Evolutionary conservation across 2,329 filamentous ascomycete genomes (phyloP), one percentile per base, ranked within the genome.

Genomic region (Tricladium varicosporioides): DNA sequence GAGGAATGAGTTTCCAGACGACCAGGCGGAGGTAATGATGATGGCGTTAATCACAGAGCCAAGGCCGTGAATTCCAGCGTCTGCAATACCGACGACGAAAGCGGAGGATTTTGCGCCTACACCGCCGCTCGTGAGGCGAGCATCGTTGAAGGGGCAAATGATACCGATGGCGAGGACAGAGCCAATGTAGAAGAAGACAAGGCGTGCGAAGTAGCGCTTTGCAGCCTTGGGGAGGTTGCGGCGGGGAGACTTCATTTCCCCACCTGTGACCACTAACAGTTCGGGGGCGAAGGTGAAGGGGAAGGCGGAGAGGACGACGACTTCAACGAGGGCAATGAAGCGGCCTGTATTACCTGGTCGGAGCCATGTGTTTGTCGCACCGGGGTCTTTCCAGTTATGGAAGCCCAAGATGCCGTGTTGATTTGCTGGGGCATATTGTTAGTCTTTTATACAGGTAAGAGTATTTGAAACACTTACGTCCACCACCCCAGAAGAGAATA

Each of bases 151-250:
- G 0, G 81, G 81, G 60, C 80, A 81, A 53, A 83, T 83, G 32
- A 86, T 77, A 36, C 82, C 80, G 51, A 86, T 85, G n/a, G 80
- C 79, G 2, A 86, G 71, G 1, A 83, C 78, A 2, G 75, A 77
- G 5, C 80, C 70, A 52, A 86, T 74, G 67, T 85, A 86, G 74
- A 86, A 85, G 69, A 85, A 75, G 13, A 85, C 71, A n/a, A 87
- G 74, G 11, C 84, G 83, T 67, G 79, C 84, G 70, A 86, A 83
- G 68, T 81, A 84, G 8, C 80, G 76, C n/a, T 79, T 76, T 0
- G 80, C 80, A 1, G 83, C 84, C 15, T 75, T 80, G 14, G 83
- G 83, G 5, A 87, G 73, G 60, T 84, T 85, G 44, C 77, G 75
- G n/a, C 82, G 76, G 1, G 80, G 83, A 10, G 72, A 78, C 60